These are phyloP conservation scores for Vigna angularis DNA, from an alignment of 306 rosid species.

Conservation along the genomic window DNA sequence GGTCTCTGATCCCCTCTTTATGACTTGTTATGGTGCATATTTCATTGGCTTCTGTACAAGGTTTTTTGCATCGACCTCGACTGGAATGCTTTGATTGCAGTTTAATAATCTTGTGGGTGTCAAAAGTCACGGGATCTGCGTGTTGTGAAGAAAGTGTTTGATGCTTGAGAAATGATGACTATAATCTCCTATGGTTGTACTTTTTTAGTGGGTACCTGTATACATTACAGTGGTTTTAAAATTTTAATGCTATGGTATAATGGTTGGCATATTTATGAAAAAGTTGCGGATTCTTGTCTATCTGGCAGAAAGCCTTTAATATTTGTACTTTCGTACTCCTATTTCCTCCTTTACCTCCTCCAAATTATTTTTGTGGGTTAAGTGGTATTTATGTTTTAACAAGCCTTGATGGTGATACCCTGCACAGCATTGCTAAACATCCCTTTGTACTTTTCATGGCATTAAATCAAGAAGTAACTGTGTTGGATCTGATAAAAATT, in stretches of 20 bases:
- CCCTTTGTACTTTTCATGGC: too few relatives aligned
- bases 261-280: constrained; percentile 64
- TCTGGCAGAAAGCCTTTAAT: constrained; percentile 35
- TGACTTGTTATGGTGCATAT: constrained; percentile 49
- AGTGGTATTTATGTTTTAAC: not conserved
- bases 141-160: constrained; percentile 59
- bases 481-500: too few relatives aligned
- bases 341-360: not conserved
- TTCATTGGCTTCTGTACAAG: constrained; percentile 50
- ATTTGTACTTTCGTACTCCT: not conserved
- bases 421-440: too few relatives aligned
- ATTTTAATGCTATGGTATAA: constrained; percentile 62
- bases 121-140: constrained; percentile 50
- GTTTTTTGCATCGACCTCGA: constrained; percentile 52
- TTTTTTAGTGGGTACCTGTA: constrained; percentile 58
- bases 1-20: constrained; percentile 58
- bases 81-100: constrained; percentile 64
- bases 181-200: constrained; percentile 58
- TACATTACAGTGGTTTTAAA: constrained; percentile 54
- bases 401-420: too few relatives aligned
- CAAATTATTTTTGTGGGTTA: constrained; percentile 18
- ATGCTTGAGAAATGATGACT: constrained; percentile 72
- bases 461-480: too few relatives aligned
- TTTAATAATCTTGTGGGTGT: constrained; percentile 57
- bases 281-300: constrained; percentile 43